These are phyloP conservation scores for Neonectria hederae DNA, from an alignment of 2,329 filamentous ascomycete genomes.

Conservation along the genomic window DNA sequence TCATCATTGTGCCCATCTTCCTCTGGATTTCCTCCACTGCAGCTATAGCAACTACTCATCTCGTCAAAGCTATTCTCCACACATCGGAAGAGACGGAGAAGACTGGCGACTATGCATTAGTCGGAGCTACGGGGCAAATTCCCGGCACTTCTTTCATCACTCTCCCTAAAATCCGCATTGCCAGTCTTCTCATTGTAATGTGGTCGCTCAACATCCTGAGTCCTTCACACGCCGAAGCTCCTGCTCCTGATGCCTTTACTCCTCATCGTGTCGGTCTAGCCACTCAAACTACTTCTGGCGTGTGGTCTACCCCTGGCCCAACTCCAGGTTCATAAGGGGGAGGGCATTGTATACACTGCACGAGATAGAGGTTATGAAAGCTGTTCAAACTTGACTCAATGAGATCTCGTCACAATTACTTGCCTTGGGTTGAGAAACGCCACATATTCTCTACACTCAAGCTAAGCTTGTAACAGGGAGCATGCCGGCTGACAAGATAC, in stretches of 20 bases:
- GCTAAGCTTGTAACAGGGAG: too few species aligned
- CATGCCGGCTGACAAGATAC: neutral
- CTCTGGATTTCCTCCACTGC: slow-evolving; percentile 26
- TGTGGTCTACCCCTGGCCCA: neutral
- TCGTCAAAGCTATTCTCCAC: neutral
- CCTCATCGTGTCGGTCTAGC: neutral
- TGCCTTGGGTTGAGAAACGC: neutral
- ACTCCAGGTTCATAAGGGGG: neutral
- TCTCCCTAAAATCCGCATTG: neutral
- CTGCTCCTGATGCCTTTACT: slow-evolving; percentile 3
- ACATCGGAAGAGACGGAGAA: neutral
- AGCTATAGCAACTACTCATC: neutral
- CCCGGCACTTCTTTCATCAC: neutral
- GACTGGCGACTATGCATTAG: too few species aligned
- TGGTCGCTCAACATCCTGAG: slow-evolving; percentile 13
- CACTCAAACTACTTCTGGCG: neutral
- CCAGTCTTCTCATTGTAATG: neutral
- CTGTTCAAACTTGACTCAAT: too few species aligned
- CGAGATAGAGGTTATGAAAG: too few species aligned
- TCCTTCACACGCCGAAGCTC: neutral
- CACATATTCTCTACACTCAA: neutral
- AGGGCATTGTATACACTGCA: neutral
- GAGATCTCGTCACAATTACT: neutral
- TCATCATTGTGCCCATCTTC: slow-evolving; percentile 37
- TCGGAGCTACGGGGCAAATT: neutral